Base-by-base conservation (phyloP, 345 rosid species). In the Kandelia obovata region DNA sequence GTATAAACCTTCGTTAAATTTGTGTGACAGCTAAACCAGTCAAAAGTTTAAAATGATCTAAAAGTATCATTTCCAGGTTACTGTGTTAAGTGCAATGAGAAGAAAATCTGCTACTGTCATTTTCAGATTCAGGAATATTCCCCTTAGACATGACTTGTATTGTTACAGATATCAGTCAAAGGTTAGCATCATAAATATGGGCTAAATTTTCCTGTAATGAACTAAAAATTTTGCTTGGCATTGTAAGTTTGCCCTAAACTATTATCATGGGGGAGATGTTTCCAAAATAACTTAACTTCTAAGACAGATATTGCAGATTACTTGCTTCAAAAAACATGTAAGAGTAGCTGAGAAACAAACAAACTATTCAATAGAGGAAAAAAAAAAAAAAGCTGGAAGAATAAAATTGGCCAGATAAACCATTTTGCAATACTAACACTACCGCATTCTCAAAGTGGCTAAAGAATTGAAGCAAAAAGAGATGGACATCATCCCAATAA, bases 401-500 rank as follows among this genome's bases (percentile, higher is more conserved):
- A 69, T 16, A 55, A 47, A 61, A 49, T 25, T 11, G 56, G 30
- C 28, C 15, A 27, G 61, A 65, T 16, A 49, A 25, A 37, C 53
- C 7, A 21, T 39, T 64, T 21, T 19, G 61, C 31, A 46, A 10
- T 19, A 30, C 56, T 31, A 52, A 19, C 23, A 68, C 26, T 63
- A 53, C 39, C 68, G 30, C 72, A 66, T 5, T 46, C 69, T 16
- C 27, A 55, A 10, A 46, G 27, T 53, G 47, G 16, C 67, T 58
- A 19, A 62, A 62, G 28, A 65, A 69, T 26, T 49, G 57, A 74
- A 72, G 55, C 39, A 49, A 68, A 66, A 27, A n/a, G 51, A 53
- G 51, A 67, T 53, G 27, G 61, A 56, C 15, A 56, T 15, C 43
- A 2, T 37, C 30, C 23, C 26, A 3, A 21, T 27, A 62, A 56